These are phyloP conservation scores for Apiospora malaysiana DNA, from an alignment of 2,329 filamentous ascomycete species.

Conservation along the genomic window DNA sequence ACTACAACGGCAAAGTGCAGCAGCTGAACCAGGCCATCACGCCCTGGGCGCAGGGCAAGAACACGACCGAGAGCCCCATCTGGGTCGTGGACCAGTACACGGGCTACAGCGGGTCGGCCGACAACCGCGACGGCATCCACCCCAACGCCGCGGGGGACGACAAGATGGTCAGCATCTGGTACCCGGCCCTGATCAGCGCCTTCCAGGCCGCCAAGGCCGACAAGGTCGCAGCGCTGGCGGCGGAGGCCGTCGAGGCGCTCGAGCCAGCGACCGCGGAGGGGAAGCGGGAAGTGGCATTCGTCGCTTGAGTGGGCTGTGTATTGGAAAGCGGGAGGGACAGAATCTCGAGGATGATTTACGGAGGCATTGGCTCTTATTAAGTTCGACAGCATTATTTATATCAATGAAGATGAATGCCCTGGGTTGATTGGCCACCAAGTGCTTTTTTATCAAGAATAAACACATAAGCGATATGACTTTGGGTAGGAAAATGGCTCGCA, in stretches of 20 bases:
- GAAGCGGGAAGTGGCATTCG: not conserved
- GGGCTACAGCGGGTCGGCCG: slow-evolving; percentile 38
- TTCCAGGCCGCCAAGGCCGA: slow-evolving; percentile 34
- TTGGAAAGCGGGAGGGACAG: not conserved
- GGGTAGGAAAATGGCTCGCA: too few species aligned
- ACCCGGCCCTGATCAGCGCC: slow-evolving; percentile 36
- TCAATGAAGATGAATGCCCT: too few species aligned
- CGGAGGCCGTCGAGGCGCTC: not conserved
- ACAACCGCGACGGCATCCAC: slow-evolving; percentile 47
- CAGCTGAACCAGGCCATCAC: slow-evolving; percentile 45
- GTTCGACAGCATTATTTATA: too few species aligned
- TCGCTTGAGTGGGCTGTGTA: not conserved
- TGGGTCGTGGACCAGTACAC: slow-evolving; percentile 50
- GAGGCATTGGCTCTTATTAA: too few species aligned
- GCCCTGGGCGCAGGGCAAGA: slow-evolving; percentile 45
- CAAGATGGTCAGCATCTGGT: slow-evolving; percentile 46
- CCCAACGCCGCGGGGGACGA: slow-evolving; percentile 46
- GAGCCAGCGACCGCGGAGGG: not conserved
- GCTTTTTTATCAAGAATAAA: too few species aligned
- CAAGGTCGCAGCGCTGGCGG: slow-evolving; percentile 24
- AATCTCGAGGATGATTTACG: too few species aligned
- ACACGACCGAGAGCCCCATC: slow-evolving; percentile 46
- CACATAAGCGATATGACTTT: too few species aligned
- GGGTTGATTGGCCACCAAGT: too few species aligned
- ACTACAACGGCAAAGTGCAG: slow-evolving; percentile 44